These are phyloP conservation scores for Debaryomyces udenii DNA, from an alignment of 1,139 yeast species.

Conservation along the genomic window DNA sequence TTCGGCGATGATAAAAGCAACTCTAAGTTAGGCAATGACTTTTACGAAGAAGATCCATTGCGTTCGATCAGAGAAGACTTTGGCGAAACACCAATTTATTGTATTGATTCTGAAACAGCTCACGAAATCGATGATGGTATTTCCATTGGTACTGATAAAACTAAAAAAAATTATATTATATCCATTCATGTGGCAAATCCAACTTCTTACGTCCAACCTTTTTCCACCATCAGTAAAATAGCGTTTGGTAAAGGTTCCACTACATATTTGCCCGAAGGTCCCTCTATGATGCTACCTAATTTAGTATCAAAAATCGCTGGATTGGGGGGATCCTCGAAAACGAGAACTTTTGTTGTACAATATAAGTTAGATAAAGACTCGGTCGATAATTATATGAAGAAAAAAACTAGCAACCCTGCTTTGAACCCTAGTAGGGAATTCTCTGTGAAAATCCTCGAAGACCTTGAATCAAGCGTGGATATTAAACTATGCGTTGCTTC, in stretches of 20 bases:
- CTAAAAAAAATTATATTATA: constrained; percentile 39
- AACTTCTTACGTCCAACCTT: constrained; percentile 57
- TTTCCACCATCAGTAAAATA: constrained; percentile 52
- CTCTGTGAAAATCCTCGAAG: constrained; percentile 18
- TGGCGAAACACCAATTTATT: constrained; percentile 60
- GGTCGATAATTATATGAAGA: constrained; percentile 27
- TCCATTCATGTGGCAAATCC: constrained; percentile 91
- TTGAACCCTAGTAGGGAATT: constrained; percentile 21
- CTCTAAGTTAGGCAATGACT: constrained; percentile 22
- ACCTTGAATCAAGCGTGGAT: constrained; percentile 18
- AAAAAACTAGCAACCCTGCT: constrained; percentile 19
- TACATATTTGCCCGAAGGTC: constrained; percentile 70
- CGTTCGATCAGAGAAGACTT: constrained; percentile 35
- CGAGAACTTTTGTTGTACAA: constrained; percentile 44
- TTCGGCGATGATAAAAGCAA: neutral
- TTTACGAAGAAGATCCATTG: constrained; percentile 40
- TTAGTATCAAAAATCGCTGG: constrained; percentile 57
- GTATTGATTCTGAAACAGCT: constrained; percentile 82
- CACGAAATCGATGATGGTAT: constrained; percentile 95
- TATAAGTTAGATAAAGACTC: constrained; percentile 30
- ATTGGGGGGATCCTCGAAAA: constrained; percentile 50
- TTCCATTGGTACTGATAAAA: constrained; percentile 48
- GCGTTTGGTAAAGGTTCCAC: constrained; percentile 71
- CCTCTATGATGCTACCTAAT: constrained; percentile 70
- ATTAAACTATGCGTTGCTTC: constrained; percentile 27